Evolutionary conservation across 2,329 filamentous ascomycete species (phyloP).

Genomic region (Pseudopithomyces chartarum): DNA sequence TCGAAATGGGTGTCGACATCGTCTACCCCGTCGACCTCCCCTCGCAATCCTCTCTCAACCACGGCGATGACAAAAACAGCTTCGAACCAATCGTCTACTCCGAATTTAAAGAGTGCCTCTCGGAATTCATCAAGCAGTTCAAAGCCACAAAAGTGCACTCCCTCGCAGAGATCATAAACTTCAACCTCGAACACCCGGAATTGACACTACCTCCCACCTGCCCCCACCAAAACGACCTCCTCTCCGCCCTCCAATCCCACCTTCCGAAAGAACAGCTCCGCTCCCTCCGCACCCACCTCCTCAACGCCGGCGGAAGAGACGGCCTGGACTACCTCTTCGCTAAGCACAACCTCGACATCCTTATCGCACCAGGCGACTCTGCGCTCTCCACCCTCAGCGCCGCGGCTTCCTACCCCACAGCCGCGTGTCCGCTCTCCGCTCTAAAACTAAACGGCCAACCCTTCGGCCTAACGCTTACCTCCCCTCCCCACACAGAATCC

Average conservation of each 20-base stretch:
- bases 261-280: slow-evolving; percentile 30
- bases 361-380: slow-evolving; percentile 42
- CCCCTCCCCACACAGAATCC: slow-evolving; percentile 38
- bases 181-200: slow-evolving; percentile 44
- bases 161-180: slow-evolving; percentile 44
- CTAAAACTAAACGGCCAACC: slow-evolving; percentile 44
- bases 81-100: slow-evolving; percentile 45
- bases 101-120: slow-evolving; percentile 41
- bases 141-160: slow-evolving; percentile 43
- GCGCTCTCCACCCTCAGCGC: slow-evolving; percentile 42
- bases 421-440: slow-evolving; percentile 39
- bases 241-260: slow-evolving; percentile 35
- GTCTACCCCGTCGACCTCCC: slow-evolving; percentile 42
- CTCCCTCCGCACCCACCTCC: slow-evolving; percentile 33
- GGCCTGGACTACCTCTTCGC: slow-evolving; percentile 41
- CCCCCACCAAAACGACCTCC: slow-evolving; percentile 43
- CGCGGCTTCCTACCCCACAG: slow-evolving; percentile 43
- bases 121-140: slow-evolving; percentile 42
- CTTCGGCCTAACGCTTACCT: slow-evolving; percentile 40
- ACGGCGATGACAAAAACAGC: slow-evolving; percentile 35
- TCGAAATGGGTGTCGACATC: slow-evolving; percentile 43
- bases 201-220: slow-evolving; percentile 38
- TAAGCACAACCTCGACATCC: slow-evolving; percentile 34
- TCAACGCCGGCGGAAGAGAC: slow-evolving; percentile 34
- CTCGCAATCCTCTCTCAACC: slow-evolving; percentile 34